Conservation (phyloP, 208 protist species). For the Trypanosoma grayi region DNA sequence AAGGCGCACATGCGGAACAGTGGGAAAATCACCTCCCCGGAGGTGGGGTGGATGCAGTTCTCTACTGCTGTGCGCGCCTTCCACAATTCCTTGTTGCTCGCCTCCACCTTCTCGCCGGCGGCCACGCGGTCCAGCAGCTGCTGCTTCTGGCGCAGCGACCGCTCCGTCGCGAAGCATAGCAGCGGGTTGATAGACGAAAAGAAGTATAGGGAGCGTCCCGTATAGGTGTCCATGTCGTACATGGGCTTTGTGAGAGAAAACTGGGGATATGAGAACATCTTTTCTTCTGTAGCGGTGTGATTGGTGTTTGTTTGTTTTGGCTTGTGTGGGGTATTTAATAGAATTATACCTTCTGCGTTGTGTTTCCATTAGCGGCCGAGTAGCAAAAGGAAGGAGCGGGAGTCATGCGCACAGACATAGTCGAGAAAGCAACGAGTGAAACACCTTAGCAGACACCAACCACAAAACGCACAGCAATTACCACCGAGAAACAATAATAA, state of each 20-base stretch:
- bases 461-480: too few relatives aligned
- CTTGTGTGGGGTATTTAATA: too few relatives aligned
- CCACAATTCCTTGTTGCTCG: slow-evolving; percentile 75
- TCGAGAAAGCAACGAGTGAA: too few relatives aligned
- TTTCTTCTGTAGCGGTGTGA: too few relatives aligned
- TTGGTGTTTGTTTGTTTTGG: too few relatives aligned
- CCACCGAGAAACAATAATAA: too few relatives aligned
- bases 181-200: slow-evolving; percentile 78
- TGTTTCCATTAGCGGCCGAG: too few relatives aligned
- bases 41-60: slow-evolving; percentile 91
- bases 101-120: slow-evolving; percentile 37
- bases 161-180: slow-evolving; percentile 59
- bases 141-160: slow-evolving; percentile 34
- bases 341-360: too few relatives aligned
- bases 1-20: slow-evolving; percentile 92
- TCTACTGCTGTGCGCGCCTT: slow-evolving; percentile 80
- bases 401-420: too few relatives aligned
- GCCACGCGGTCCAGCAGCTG: slow-evolving; percentile 42
- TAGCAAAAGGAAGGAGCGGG: too few relatives aligned
- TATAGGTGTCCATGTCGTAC: slow-evolving; percentile 82
- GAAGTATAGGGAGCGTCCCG: slow-evolving; percentile 85
- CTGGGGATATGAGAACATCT: slow-evolving; percentile 27
- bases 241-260: slow-evolving; percentile 62
- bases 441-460: too few relatives aligned
- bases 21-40: slow-evolving; percentile 81